Conservation (phyloP, 305 asterid genomes). For the Vinca major region DNA sequence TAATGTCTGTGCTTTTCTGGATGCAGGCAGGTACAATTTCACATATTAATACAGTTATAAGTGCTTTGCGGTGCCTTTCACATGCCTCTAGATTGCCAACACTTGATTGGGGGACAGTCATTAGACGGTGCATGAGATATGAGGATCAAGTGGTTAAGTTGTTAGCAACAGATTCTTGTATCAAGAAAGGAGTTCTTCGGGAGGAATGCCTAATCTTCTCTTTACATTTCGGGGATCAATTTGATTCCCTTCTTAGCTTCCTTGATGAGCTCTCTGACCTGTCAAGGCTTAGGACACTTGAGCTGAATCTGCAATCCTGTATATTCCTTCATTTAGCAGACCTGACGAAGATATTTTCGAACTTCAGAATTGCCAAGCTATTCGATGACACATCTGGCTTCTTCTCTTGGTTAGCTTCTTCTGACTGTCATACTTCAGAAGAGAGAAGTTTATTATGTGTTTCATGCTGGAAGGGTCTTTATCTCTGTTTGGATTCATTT, state of each 20-base stretch:
- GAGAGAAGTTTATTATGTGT: constrained; percentile 46
- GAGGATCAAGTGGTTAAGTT: constrained; percentile 47
- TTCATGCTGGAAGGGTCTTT: constrained; percentile 92
- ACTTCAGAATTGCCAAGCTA: constrained; percentile 58
- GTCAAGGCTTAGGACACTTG: constrained; percentile 71
- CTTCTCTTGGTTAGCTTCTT: constrained; percentile 38
- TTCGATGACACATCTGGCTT: constrained; percentile 61
- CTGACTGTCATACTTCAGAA: constrained; percentile 38
- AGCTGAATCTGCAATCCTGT: constrained; percentile 61
- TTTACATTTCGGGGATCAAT: constrained; percentile 59
- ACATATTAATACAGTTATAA: constrained; percentile 37
- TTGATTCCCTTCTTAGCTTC: constrained; percentile 64
- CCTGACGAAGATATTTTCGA: constrained; percentile 60
- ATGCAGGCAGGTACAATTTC: constrained; percentile 43
- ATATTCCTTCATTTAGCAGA: constrained; percentile 61
- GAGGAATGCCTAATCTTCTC: constrained; percentile 77
- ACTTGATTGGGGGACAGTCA: constrained; percentile 69
- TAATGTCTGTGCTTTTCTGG: constrained; percentile 13
- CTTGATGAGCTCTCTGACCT: constrained; percentile 73
- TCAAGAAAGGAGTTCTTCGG: constrained; percentile 52
- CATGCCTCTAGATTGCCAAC: constrained; percentile 74
- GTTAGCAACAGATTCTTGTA: constrained; percentile 26
- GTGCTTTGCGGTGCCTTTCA: constrained; percentile 64
- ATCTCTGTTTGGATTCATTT: constrained; percentile 47
- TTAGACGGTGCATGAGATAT: constrained; percentile 76